Base-by-base conservation (phyloP, 2,329 filamentous ascomycete genomes). In the Fusarium duplospermum region DNA sequence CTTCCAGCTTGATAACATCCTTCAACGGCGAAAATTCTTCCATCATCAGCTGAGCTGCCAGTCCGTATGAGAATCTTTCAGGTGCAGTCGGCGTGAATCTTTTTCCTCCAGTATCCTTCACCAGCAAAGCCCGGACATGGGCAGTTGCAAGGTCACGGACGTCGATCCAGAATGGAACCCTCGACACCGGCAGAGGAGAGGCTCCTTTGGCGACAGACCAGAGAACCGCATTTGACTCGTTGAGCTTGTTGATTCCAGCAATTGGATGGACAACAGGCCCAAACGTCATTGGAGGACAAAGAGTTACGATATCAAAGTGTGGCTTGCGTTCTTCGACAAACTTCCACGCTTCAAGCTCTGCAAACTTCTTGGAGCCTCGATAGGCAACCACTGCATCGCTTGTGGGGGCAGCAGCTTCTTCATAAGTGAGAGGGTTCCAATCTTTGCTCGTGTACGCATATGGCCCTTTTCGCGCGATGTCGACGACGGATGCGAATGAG, bases 401-500 rank as follows among this genome's bases (percentile, higher is more conserved):
- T 1, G 61, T 68, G 5, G 82, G 81, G 4, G 80, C 80, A 2
- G 84, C 70, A 0, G 88, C 87, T 68, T 90, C 83, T 60, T 89
- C 84, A 16, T 82, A 82, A 0, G 87, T 89, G 22, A 90, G 83
- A 0, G 88, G 88, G 73, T 90, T 90, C 89, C 89, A 91, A 74
- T 90, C 87, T 2, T 81, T 79, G 64, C 87, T 88, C 0, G 84
- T 86, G 78, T 90, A 90, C 3, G 82, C 85, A 73, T 89, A 87
- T 70, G 85, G 84, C 29, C 81, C 83, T 27, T 86, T 86, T 64
- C 87, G 86, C 50, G 75, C 77, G 2, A 82, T 73, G 73, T 92
- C 85, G 58, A 92, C 76, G 20, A 93, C 91, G 0, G 90, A 85
- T n/a, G 91, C 91, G 75, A 93, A 93, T 2, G 90, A 93, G 4